These are phyloP conservation scores for Leptographium lundbergii DNA, from an alignment of 2,329 filamentous ascomycete species.

Conservation along the genomic window DNA sequence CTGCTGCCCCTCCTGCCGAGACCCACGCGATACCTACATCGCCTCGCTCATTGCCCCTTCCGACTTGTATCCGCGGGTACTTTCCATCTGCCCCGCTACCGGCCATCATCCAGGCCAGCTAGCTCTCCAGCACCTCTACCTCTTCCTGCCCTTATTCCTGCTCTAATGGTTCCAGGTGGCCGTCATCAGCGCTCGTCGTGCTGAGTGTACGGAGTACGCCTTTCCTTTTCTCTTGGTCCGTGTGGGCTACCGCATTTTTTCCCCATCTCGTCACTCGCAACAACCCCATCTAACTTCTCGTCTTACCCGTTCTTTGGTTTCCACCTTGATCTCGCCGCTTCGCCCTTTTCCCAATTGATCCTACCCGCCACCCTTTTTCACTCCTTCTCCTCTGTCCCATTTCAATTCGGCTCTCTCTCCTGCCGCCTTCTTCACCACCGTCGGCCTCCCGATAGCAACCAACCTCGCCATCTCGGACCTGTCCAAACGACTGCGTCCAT, in stretches of 20 bases:
- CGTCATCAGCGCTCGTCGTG: neutral
- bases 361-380: neutral
- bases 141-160: neutral
- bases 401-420: neutral
- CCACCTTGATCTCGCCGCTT: neutral
- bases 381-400: neutral
- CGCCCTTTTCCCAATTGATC: neutral
- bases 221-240: neutral
- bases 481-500: neutral
- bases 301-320: neutral
- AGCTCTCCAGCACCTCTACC: neutral
- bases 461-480: neutral
- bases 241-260: neutral
- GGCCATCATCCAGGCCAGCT: neutral
- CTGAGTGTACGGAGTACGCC: slow-evolving; percentile 1
- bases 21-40: neutral
- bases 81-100: neutral
- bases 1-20: neutral
- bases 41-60: neutral
- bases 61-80: neutral
- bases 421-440: neutral
- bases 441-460: neutral
- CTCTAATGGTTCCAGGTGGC: neutral
- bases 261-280: neutral
- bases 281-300: neutral